Evolutionary conservation across 345 rosid species (phyloP).

Genomic region (Populus nigra): DNA sequence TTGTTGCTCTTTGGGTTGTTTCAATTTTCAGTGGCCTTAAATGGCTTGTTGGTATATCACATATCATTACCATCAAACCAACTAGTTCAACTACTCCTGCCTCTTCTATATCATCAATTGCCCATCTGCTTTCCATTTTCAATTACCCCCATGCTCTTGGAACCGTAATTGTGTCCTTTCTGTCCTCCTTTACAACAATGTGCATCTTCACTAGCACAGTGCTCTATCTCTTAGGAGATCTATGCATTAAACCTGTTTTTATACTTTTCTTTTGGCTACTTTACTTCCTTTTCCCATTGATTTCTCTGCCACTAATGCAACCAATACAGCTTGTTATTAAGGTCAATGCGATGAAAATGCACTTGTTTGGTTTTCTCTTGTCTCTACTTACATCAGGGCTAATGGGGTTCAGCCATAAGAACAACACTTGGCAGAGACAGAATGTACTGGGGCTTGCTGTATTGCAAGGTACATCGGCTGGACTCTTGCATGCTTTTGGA

Average conservation of each 20-base stretch:
- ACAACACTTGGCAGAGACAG: constrained; percentile 35
- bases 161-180: constrained; percentile 32
- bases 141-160: constrained; percentile 49
- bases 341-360: constrained; percentile 48
- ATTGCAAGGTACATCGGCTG: constrained; percentile 51
- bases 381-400: constrained; percentile 40
- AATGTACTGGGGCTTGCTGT: constrained; percentile 42
- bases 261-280: constrained; percentile 46
- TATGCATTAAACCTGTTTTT: constrained; percentile 42
- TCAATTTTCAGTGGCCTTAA: constrained; percentile 59
- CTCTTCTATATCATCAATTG: constrained; percentile 13
- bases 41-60: constrained; percentile 48
- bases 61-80: constrained; percentile 25
- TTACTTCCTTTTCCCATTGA: constrained; percentile 48
- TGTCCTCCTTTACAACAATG: constrained; percentile 56
- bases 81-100: background rate
- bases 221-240: constrained; percentile 41
- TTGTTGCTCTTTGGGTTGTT: constrained; percentile 51
- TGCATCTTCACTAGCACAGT: constrained; percentile 50
- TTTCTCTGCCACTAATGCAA: constrained; percentile 48
- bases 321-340: constrained; percentile 39
- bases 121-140: constrained; percentile 39
- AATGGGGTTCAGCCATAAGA: constrained; percentile 39
- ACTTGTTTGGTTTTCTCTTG: constrained; percentile 45
- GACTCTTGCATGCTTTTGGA: constrained; percentile 48